phyloP scores from a whole-genome alignment of 2,329 filamentous ascomycete species.

The Fusarium keratoplasticum region DNA sequence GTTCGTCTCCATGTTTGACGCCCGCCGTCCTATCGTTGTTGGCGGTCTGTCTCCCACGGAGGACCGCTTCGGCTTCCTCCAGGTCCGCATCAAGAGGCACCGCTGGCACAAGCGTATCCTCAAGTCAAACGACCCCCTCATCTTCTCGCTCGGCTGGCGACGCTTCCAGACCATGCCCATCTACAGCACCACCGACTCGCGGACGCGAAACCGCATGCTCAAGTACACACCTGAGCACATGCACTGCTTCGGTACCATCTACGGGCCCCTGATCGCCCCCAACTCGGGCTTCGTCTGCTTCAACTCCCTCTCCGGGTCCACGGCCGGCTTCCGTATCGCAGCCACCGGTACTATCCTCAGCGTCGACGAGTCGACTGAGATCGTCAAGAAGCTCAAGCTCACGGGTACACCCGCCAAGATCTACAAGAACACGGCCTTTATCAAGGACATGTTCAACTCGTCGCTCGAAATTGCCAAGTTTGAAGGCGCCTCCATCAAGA shows the following conservation, averaged over 20 bases:
- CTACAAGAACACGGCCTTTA: constrained; percentile 99
- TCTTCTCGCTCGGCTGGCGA: constrained; percentile 96
- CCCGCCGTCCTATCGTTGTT: constrained; percentile 85
- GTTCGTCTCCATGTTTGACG: constrained; percentile 85
- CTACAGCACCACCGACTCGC: constrained; percentile 94
- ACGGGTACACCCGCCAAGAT: constrained; percentile 96
- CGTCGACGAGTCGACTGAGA: constrained; percentile 95
- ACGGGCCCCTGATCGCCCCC: constrained; percentile 92
- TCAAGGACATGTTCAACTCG: constrained; percentile 97
- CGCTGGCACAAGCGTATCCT: constrained; percentile 99
- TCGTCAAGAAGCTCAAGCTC: constrained; percentile 99
- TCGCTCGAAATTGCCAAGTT: constrained; percentile 97
- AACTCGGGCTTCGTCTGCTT: constrained; percentile 97
- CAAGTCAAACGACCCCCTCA: constrained; percentile 97
- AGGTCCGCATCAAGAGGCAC: constrained; percentile 96
- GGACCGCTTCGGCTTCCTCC: constrained; percentile 94
- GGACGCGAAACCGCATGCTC: constrained; percentile 95
- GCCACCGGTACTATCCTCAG: constrained; percentile 93
- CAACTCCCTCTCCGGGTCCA: constrained; percentile 86
- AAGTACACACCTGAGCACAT: constrained; percentile 99
- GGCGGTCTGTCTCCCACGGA: constrained; percentile 95
- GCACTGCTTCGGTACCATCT: constrained; percentile 98
- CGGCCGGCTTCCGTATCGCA: constrained; percentile 91
- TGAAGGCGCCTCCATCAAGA: constrained; percentile 94
- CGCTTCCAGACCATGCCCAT: constrained; percentile 93